Evolutionary conservation across 192 early-diverging fungal species (phyloP), one percentile per base, ranked within the genome.

Genomic region (Coemansia sp.): DNA sequence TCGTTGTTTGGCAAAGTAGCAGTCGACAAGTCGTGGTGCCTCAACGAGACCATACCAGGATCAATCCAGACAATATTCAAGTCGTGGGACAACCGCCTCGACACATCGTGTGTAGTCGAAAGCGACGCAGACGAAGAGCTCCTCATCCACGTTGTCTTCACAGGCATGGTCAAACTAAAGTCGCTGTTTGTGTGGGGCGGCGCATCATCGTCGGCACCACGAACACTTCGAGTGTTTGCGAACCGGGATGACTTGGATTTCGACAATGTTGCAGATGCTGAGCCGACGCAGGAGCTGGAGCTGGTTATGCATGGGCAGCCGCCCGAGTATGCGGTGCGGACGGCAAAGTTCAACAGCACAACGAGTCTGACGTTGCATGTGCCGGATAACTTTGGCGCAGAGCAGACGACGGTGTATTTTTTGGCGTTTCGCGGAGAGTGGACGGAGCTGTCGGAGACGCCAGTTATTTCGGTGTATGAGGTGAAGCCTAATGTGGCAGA

Each of bases 161-260:
- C 91, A 19, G 93, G 89, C 3, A 87, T 82, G 74, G 87, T 97
- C 50, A 96, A 96, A 69, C 82, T 99, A 52, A 94, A 93, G 65
- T 92, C 91, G 5, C 94, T 99, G 43, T 85, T 89, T 6, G 50
- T 99, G 31, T 84, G 89, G 52, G 88, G 88, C 39, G 87, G 84
- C 6, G 65, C 75, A 35, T 86, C 81, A 23, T 85, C 84, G 23
- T 54, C 73, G 11, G 81, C 89, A 12, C 94, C 94, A 2, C 71
- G 82, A 17, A 65, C 80, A 29, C 73, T 98, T 76, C 91, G 92
- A 58, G 92, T 88, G 86, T 95, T 90, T 70, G 87, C 93, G 57
- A 98, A 98, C 83, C 75, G 85, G 12, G 93, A 94, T 16, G 89
- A 92, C 68, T 61, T 99, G 58, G 95, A 99, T 76, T 99, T 99